Evolutionary conservation across 495 filamentous ascomycete genomes (phyloP).

Genomic region (Penicillium tannophilum): DNA sequence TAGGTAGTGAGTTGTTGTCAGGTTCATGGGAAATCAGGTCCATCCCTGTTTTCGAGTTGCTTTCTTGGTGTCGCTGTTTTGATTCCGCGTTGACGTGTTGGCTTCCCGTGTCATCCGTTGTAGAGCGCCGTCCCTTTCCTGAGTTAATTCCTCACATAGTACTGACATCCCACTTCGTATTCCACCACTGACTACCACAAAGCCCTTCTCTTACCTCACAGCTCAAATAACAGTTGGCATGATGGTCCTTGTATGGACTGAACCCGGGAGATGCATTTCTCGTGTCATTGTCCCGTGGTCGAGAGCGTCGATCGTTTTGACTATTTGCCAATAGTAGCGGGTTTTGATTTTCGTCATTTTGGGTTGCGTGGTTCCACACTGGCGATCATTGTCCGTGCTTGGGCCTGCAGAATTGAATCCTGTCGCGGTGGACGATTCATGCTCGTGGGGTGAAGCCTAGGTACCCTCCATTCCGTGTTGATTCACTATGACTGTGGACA

Average conservation of each 20-base stretch:
- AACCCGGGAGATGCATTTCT: neutral
- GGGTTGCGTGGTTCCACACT: neutral
- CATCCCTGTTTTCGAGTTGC: neutral
- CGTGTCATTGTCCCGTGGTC: slow-evolving; percentile 7
- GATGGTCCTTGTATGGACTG: too few species aligned
- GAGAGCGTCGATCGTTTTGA: neutral
- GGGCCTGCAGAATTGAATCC: slow-evolving; percentile 1
- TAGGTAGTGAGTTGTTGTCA: neutral
- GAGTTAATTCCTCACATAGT: too few species aligned
- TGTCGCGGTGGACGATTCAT: neutral
- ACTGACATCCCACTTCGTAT: too few species aligned
- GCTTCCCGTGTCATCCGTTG: neutral
- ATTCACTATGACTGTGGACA: neutral
- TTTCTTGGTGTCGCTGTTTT: neutral
- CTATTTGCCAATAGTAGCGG: neutral
- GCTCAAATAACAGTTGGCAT: too few species aligned
- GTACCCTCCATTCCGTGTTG: neutral
- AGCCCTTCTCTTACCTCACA: too few species aligned
- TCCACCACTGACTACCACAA: too few species aligned
- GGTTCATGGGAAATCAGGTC: neutral
- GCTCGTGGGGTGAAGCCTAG: slow-evolving; percentile 7
- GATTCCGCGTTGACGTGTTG: neutral
- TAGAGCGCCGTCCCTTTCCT: too few species aligned
- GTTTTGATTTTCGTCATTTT: neutral
- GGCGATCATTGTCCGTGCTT: slow-evolving; percentile 6